Evolutionary conservation across 2,329 filamentous ascomycete species (phyloP).

Genomic region (Monilinia aucupariae): DNA sequence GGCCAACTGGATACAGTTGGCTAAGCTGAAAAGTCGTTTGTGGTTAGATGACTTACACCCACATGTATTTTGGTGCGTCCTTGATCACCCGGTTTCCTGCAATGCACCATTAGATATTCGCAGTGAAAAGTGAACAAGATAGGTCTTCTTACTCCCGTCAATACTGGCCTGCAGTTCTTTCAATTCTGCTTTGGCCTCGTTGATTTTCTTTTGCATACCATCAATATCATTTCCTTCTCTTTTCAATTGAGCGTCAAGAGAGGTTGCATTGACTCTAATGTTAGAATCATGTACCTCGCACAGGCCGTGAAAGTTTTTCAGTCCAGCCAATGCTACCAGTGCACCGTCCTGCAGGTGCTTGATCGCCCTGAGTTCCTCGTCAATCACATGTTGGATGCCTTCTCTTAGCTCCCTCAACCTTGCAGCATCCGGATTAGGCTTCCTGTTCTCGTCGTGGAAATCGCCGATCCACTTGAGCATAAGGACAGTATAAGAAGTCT

Average conservation of each 20-base stretch:
- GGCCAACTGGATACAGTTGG: background rate
- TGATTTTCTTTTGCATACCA: conserved; percentile 2
- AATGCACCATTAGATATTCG: background rate
- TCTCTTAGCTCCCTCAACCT: background rate
- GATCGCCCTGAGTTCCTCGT: conserved; percentile 2
- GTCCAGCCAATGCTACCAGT: background rate
- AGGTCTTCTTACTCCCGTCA: conserved; percentile 1
- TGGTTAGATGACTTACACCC: background rate
- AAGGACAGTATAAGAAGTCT: conserved; percentile 1
- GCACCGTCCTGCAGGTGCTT: background rate
- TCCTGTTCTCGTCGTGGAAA: background rate
- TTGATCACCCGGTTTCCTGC: background rate
- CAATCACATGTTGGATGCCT: background rate
- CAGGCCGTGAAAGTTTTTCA: background rate
- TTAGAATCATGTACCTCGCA: background rate
- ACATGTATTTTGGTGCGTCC: conserved; percentile 3
- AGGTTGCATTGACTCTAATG: background rate
- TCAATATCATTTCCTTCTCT: background rate
- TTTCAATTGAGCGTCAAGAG: background rate
- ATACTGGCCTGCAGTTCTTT: background rate
- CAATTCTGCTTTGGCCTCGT: background rate
- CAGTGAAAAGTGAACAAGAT: background rate
- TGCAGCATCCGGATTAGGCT: background rate
- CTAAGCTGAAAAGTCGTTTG: too few species aligned
- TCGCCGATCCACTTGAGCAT: conserved; percentile 4